Percentiles rank a stretch among this genome's conserved stretches.
These are phyloP conservation scores for Carallia pectinifolia DNA, from an alignment of 345 rosid genomes.

Conservation along the genomic window DNA sequence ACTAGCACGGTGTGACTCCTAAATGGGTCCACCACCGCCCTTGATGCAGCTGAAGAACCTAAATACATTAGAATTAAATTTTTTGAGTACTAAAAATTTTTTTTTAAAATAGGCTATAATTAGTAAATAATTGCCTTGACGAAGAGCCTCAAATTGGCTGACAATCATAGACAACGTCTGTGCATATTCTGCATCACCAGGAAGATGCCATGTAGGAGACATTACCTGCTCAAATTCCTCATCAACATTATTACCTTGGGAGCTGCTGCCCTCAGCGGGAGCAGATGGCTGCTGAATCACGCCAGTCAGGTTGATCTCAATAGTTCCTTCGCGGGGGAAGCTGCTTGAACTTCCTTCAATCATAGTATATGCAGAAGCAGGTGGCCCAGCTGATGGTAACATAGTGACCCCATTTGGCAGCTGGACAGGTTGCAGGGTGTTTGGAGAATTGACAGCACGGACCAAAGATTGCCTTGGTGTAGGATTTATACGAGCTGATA, in stretches of 20 bases:
- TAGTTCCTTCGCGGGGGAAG: conserved; percentile 3
- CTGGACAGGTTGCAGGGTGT: conserved; percentile 1
- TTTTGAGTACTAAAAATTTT: too few species aligned
- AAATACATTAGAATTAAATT: neutral
- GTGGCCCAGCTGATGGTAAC: neutral
- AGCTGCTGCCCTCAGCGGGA: neutral
- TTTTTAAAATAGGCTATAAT: too few species aligned
- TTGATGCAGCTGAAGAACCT: neutral
- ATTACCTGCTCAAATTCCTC: conserved; percentile 8
- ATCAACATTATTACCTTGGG: neutral
- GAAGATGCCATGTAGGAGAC: neutral
- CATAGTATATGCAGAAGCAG: neutral
- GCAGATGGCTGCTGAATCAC: neutral
- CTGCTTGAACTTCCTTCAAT: neutral
- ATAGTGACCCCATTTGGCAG: conserved; percentile 3
- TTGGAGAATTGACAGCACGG: neutral
- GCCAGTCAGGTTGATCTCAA: neutral
- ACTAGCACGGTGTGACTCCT: conserved; percentile 9
- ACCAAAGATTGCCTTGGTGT: neutral
- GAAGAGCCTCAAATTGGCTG: neutral
- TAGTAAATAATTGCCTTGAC: neutral
- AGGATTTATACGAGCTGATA: neutral
- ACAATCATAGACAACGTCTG: neutral
- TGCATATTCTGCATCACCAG: neutral
- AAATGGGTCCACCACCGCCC: conserved; percentile 5